Evolutionary conservation across 257 asterid genomes (phyloP).

Genomic region (Solanum phureja): DNA sequence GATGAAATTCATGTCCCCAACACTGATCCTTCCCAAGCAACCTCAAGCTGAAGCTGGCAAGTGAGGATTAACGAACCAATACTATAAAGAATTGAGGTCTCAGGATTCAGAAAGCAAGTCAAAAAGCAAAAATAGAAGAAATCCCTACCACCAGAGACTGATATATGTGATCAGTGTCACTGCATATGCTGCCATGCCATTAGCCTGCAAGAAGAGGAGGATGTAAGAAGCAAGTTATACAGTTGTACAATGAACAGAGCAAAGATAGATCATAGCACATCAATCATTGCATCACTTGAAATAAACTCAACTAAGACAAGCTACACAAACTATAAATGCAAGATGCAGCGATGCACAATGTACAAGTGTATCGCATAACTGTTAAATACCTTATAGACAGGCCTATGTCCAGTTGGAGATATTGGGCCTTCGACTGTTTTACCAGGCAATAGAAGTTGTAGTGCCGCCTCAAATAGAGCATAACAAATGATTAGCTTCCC

Average conservation of each 20-base stretch:
- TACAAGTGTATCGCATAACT: not conserved
- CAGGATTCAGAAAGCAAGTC: not conserved
- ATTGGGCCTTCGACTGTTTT: conserved; percentile 82
- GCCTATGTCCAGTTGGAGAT: conserved; percentile 83
- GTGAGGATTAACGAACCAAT: not conserved
- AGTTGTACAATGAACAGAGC: not conserved
- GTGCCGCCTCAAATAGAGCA: conserved; percentile 83
- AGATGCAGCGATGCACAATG: not conserved
- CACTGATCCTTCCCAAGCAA: not conserved
- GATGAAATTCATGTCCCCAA: not conserved
- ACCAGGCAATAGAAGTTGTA: conserved; percentile 85
- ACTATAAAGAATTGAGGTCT: not conserved
- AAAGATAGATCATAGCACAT: not conserved
- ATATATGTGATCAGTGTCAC: conserved; percentile 29
- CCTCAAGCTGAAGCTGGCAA: not conserved
- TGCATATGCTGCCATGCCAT: conserved; percentile 30
- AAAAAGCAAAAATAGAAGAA: not conserved
- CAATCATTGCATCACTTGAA: not conserved
- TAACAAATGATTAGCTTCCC: conserved; percentile 67
- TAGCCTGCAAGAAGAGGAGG: conserved; percentile 49
- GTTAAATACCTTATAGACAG: conserved; percentile 68
- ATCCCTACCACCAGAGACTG: conserved; percentile 83
- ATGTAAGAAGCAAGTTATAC: not conserved
- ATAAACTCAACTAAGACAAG: not conserved
- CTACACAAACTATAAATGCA: not conserved